Percentiles rank a stretch among this genome's conserved stretches.
Conservation (phyloP, 2,329 filamentous ascomycete genomes). For the Neospermospora avenae region DNA sequence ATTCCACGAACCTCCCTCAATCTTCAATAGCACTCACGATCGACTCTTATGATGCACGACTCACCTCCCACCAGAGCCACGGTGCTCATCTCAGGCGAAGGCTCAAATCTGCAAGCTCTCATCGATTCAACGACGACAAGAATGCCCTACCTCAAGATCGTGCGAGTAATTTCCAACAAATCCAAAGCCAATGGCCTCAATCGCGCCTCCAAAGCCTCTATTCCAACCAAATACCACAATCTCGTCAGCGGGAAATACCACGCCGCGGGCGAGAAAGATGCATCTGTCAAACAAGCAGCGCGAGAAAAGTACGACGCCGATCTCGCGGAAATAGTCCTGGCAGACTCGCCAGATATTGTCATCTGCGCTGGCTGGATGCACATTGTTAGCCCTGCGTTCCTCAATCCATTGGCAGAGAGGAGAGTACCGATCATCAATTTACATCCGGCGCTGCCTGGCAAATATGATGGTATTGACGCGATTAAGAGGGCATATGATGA, state of each 20-base stretch:
- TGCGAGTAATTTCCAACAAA: constrained; percentile 64
- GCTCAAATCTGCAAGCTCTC: constrained; percentile 69
- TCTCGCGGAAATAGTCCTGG: constrained; percentile 57
- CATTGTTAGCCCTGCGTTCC: constrained; percentile 58
- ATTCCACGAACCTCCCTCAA: neutral
- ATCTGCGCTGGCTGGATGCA: constrained; percentile 71
- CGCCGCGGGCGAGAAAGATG: constrained; percentile 42
- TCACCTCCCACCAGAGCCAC: constrained; percentile 42
- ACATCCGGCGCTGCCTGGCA: constrained; percentile 63
- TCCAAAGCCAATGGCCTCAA: constrained; percentile 62
- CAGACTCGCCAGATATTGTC: constrained; percentile 53
- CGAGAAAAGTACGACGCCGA: constrained; percentile 64
- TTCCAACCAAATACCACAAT: constrained; percentile 65
- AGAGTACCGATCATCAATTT: constrained; percentile 63
- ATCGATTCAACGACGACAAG: constrained; percentile 41
- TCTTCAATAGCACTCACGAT: too few relatives aligned
- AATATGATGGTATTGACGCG: constrained; percentile 73
- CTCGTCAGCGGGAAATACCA: constrained; percentile 53
- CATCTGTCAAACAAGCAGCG: constrained; percentile 44
- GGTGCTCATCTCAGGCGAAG: constrained; percentile 64
- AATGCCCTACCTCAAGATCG: constrained; percentile 44
- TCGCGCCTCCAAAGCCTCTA: constrained; percentile 55
- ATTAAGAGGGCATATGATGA: constrained; percentile 77
- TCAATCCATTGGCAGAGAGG: constrained; percentile 54
- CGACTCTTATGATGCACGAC: constrained; percentile 13